These are phyloP conservation scores for Vishniacozyma victoriae DNA, from an alignment of 768 basidiomycete species.

Conservation along the genomic window DNA sequence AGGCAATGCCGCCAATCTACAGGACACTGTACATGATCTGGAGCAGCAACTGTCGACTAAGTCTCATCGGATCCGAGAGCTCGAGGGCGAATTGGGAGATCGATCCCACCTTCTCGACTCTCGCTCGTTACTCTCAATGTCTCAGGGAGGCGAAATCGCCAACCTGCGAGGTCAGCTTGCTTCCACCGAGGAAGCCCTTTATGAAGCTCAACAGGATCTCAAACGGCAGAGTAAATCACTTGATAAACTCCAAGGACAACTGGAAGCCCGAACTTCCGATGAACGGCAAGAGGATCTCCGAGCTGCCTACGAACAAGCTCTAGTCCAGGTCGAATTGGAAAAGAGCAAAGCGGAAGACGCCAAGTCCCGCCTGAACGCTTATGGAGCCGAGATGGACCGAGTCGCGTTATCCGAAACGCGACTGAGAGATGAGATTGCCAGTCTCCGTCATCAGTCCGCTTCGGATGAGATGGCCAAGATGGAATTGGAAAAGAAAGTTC, in stretches of 20 bases:
- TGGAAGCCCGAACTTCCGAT: no score
- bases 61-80: no score
- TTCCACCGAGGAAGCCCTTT: slow-evolving; percentile 6
- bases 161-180: slow-evolving; percentile 2
- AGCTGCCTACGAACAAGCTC: slow-evolving; percentile 1
- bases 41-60: no score
- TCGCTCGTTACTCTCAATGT: slow-evolving; percentile 1
- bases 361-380: slow-evolving; percentile 17
- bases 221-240: slow-evolving; percentile 6
- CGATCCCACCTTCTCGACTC: not conserved
- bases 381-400: slow-evolving; percentile 27
- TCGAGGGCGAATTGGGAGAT: slow-evolving; percentile 12
- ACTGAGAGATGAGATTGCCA: slow-evolving; percentile 6
- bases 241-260: slow-evolving; percentile 1
- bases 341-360: slow-evolving; percentile 11
- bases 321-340: slow-evolving; percentile 18
- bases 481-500: slow-evolving; percentile 5
- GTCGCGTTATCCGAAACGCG: slow-evolving; percentile 23
- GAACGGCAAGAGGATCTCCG: no score
- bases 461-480: not conserved
- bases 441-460: not conserved
- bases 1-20: no score
- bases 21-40: no score
- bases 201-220: not conserved
- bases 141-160: slow-evolving; percentile 19